Conservation (phyloP, 2,329 filamentous ascomycete genomes). For the Colletotrichum sp. region DNA sequence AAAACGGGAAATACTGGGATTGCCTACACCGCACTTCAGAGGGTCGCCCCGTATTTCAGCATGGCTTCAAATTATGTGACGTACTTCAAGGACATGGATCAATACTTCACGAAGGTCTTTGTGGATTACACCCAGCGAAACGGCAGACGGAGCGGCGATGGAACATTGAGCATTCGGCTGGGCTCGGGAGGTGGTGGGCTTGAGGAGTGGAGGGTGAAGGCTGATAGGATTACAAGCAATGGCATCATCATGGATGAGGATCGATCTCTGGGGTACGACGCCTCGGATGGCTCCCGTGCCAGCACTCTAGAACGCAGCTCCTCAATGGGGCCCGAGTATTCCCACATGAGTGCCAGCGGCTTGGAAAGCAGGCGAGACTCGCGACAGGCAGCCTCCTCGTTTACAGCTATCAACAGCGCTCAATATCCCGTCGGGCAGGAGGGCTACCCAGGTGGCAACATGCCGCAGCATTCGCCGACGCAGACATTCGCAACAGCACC, state of each 20-base stretch:
- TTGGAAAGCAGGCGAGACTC: conserved; percentile 20
- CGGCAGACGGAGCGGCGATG: conserved; percentile 32
- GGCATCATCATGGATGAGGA: conserved; percentile 40
- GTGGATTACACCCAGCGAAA: conserved; percentile 42
- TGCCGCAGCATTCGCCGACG: conserved; percentile 8
- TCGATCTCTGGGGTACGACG: conserved; percentile 24
- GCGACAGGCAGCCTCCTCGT: conserved; percentile 31
- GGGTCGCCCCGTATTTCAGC: conserved; percentile 55
- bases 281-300: conserved; percentile 28
- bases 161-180: conserved; percentile 42
- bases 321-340: conserved; percentile 27
- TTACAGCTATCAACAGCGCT: conserved; percentile 42
- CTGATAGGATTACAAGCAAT: conserved; percentile 45
- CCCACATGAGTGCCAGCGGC: conserved; percentile 3
- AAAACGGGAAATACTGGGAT: conserved; percentile 48
- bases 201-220: conserved; percentile 55
- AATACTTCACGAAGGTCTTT: conserved; percentile 47
- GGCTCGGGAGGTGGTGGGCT: conserved; percentile 53
- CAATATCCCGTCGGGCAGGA: not conserved
- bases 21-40: conserved; percentile 52
- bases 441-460: not conserved
- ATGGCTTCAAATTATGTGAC: conserved; percentile 62
- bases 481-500: not conserved
- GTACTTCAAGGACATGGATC: conserved; percentile 57
- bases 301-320: conserved; percentile 34